A percentile compares a stretch with the other conserved stretches of the same genome.
Conservation (phyloP, 2,329 filamentous ascomycete genomes). For the Trichoderma breve region DNA sequence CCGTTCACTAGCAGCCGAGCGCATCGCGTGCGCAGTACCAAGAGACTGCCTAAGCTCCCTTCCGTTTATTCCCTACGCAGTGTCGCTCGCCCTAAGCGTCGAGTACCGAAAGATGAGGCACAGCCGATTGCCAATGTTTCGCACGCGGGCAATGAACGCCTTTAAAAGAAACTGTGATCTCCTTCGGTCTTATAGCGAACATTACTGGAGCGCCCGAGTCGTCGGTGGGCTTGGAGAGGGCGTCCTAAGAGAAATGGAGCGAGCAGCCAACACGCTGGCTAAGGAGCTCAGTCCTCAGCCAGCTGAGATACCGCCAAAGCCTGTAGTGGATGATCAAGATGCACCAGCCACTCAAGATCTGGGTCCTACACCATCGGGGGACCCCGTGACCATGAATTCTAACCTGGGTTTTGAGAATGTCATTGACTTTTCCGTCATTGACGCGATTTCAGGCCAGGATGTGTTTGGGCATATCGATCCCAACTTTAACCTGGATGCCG, state of each 20-base stretch:
- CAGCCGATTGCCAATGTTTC: conserved; percentile 57
- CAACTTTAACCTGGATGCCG: conserved; percentile 51
- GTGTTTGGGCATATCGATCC: conserved; percentile 56
- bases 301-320: conserved; percentile 25
- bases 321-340: conserved; percentile 9
- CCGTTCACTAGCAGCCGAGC: conserved; percentile 56
- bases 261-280: conserved; percentile 48
- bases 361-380: conserved; percentile 25
- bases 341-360: conserved; percentile 15
- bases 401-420: conserved; percentile 33
- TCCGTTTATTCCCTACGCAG: conserved; percentile 60
- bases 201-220: conserved; percentile 57
- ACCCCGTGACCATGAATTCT: conserved; percentile 30
- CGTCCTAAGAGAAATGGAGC: conserved; percentile 56
- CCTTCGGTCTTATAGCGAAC: conserved; percentile 51
- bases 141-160: conserved; percentile 51
- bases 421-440: conserved; percentile 43
- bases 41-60: conserved; percentile 52
- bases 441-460: conserved; percentile 49
- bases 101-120: conserved; percentile 64
- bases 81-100: conserved; percentile 60
- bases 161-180: conserved; percentile 56
- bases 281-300: conserved; percentile 34
- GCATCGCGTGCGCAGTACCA: conserved; percentile 54
- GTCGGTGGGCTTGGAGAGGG: conserved; percentile 55